Evolutionary conservation across 768 basidiomycete species (phyloP), one percentile per base, ranked within the genome.

Genomic region (Calocybe indica): DNA sequence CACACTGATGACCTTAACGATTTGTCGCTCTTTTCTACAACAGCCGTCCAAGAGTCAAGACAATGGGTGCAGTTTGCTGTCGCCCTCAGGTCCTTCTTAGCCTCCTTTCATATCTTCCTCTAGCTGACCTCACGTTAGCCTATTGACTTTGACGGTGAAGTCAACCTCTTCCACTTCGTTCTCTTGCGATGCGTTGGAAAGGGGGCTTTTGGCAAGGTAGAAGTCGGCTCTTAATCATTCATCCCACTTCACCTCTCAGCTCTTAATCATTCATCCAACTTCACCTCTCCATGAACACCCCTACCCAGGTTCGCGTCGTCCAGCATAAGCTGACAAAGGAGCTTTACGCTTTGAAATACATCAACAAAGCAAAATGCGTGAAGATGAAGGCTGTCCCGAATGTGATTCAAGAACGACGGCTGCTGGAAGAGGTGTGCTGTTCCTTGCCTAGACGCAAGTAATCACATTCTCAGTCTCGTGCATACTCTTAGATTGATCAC

Each of bases 351-450:
- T 82, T 99, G 66, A 99, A 99, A 67, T 99, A 99, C 71, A 99
- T 99, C 69, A 98, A 98, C 75, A 99, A 99, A 67, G 65, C 88
- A 37, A 94, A 95, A 74, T 96, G 88, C 56, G 92, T 96, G 52
- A 94, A 94, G 75, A 96, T 96, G 92, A 94, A 93, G 60, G 94
- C 94, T 1, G 93, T 98, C 34, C 84, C 91, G 15, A 97, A 99
- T 62, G 92, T 99, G 62, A 84, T 99, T 43, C 96, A 98, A 63
- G 96, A 99, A 63, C 82, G 96, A 28, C 76, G 92, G 33, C 70
- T 99, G 36, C 77, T 99, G 29, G 96, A 99, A 68, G 96, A 99
- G 84, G 94, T 93, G 43, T 36, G 62, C 40, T 46, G 39, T 42
- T 29, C 40, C 29, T 47, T 33, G 14, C 42, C 32, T 37, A 15